Conservation (phyloP, 306 rosid genomes). For the Begonia peltatifolia region DNA sequence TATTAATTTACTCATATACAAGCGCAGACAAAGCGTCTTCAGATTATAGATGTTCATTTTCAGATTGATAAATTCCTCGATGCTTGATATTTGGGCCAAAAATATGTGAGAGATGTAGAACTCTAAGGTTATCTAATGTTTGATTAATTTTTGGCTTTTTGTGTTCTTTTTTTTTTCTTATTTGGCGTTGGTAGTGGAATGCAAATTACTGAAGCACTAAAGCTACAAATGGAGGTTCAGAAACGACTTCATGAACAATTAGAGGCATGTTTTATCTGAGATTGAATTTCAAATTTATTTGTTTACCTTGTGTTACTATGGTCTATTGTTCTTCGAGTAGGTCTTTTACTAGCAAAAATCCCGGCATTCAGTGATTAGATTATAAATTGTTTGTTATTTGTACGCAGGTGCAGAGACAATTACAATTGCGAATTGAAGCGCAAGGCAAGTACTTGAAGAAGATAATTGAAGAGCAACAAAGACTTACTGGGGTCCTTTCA, state of each 20-base stretch:
- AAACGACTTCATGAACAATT: slow-evolving; percentile 94
- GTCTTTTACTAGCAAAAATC: too few species aligned
- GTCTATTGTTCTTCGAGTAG: too few species aligned
- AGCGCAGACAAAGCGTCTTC: too few species aligned
- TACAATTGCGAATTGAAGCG: slow-evolving; percentile 88
- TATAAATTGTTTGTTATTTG: too few species aligned
- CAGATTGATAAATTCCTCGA: too few species aligned
- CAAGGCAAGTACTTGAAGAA: slow-evolving; percentile 95
- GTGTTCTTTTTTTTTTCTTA: neutral
- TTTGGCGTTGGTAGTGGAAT: slow-evolving; percentile 53
- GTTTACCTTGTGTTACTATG: neutral
- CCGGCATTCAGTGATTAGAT: too few species aligned
- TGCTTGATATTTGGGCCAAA: too few species aligned
- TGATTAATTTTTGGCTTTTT: neutral
- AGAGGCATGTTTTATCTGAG: slow-evolving; percentile 44
- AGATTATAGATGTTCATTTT: too few species aligned
- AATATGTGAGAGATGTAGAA: too few species aligned
- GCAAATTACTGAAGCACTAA: slow-evolving; percentile 92
- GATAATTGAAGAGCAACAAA: slow-evolving; percentile 95
- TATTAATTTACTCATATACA: too few species aligned
- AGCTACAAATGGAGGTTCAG: slow-evolving; percentile 99
- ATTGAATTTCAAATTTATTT: neutral
- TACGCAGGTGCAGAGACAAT: slow-evolving; percentile 91
- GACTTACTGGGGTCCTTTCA: slow-evolving; percentile 68
- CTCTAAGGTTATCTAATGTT: neutral